Percentiles rank a stretch among this genome's conserved stretches.
phyloP scores from a whole-genome alignment of 1,284 basidiomycete species.

The Neolentinus lepideus region DNA sequence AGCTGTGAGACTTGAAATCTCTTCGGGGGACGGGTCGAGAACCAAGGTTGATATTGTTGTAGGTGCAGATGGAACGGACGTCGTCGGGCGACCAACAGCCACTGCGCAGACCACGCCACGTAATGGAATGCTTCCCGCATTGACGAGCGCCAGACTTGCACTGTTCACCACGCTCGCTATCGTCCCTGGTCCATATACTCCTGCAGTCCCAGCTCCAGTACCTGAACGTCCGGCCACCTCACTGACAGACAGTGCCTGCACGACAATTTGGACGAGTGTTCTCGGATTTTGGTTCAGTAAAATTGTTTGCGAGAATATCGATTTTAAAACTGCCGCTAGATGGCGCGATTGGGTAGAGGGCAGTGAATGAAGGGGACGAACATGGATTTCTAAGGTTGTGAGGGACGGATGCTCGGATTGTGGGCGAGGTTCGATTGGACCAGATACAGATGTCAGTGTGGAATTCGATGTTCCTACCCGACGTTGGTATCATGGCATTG shows the following conservation, averaged over 20 bases:
- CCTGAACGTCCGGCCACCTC: constrained; percentile 17
- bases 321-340: constrained; percentile 41
- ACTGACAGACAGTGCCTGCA: constrained; percentile 44
- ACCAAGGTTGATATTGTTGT: constrained; percentile 23
- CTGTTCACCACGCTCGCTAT: constrained; percentile 63
- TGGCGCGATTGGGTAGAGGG: constrained; percentile 62
- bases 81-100: constrained; percentile 35
- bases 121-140: constrained; percentile 64
- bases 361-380: constrained; percentile 59
- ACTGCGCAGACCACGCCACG: constrained; percentile 62
- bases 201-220: constrained; percentile 11
- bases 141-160: constrained; percentile 55
- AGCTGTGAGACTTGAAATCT: constrained; percentile 28
- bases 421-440: constrained; percentile 68
- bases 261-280: constrained; percentile 62
- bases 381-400: constrained; percentile 62
- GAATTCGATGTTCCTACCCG: constrained; percentile 29
- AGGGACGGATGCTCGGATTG: constrained; percentile 61
- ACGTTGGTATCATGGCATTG: constrained; percentile 4
- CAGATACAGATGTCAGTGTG: constrained; percentile 62
- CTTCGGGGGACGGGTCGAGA: constrained; percentile 46
- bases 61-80: constrained; percentile 4
- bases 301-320: constrained; percentile 49
- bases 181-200: constrained; percentile 13
- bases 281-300: constrained; percentile 59